Conservation (phyloP, 345 rosid genomes). For the Clausena lansium region DNA sequence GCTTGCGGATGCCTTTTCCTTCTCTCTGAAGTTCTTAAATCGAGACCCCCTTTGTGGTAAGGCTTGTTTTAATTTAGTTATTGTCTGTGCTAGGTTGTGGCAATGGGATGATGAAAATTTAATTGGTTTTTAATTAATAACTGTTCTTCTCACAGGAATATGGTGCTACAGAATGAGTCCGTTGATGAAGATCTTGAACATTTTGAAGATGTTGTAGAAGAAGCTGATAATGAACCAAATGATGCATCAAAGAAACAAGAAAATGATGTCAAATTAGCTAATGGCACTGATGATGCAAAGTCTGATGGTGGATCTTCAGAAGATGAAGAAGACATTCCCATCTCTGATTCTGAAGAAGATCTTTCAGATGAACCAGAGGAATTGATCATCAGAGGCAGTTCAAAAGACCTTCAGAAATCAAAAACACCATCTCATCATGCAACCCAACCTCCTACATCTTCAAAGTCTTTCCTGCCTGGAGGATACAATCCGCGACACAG, state of each 20-base stretch:
- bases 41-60: constrained; percentile 86
- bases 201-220: constrained; percentile 84
- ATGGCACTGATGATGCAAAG: constrained; percentile 24
- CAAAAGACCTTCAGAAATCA: constrained; percentile 33
- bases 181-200: constrained; percentile 89
- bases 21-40: constrained; percentile 89
- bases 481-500: constrained; percentile 93
- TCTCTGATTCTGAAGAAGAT: constrained; percentile 55
- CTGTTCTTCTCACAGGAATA: constrained; percentile 54
- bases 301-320: constrained; percentile 52
- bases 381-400: constrained; percentile 29
- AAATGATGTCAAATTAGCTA: constrained; percentile 21
- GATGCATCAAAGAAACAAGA: constrained; percentile 34
- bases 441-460: constrained; percentile 28
- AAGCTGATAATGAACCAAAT: constrained; percentile 40
- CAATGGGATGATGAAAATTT: neutral
- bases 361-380: constrained; percentile 55
- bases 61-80: constrained; percentile 8
- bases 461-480: constrained; percentile 56
- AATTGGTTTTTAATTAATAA: neutral
- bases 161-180: constrained; percentile 74
- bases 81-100: neutral
- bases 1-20: constrained; percentile 96
- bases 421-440: constrained; percentile 25
- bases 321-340: constrained; percentile 44